Evolutionary conservation across 73 alveolate genomes (phyloP), one percentile per base, ranked within the genome.

Genomic region (Paramecium biaurelia): DNA sequence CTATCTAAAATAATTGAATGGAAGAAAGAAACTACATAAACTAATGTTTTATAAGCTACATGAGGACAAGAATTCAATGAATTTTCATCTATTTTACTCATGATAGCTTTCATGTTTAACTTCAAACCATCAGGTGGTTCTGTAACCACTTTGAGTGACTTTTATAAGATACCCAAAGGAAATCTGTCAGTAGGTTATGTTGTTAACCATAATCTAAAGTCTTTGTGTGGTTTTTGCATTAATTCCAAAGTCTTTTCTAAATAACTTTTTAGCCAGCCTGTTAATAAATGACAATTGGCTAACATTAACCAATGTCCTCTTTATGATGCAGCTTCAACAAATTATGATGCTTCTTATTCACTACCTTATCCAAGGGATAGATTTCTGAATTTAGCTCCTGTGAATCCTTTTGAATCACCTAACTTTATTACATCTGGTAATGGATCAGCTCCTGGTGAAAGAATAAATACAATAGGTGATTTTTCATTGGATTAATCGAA

Each of bases 401-500:
- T 94, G 93, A 94, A 96, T 67, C 76, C 58, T 58, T 94, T 96
- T 11, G 45, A 9, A 6, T 79, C 90, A 11, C 63, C 90, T 1
- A 79, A 47, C 7, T 41, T 43, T 18, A 43, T 24, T 1, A 79
- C 56, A 24, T 79, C 90, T 21, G 45, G 42, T 45, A 32, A 30
- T 47, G 99, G 99, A 96, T 98, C 99, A 24, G 99, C 99, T 12
- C 99, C 99, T 35, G 99, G 99, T 5, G 99, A 95, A 10, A 98
- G 94, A 70, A 98, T 97, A 89, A 97, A 97, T 45, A 98, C 94
- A 30, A 98, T 90, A 0, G 99, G 99, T 2, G 98, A 94, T 79
- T 95, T 93, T 76, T 94, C 93, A 45, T 95, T 95, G 49, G 99
- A 97, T 89, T 98, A 99, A 93, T 98, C 99, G 84, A 93, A 99